Percentiles rank a stretch among this genome's conserved stretches.
These are phyloP conservation scores for Neofusicoccum parvum DNA, from an alignment of 2,329 filamentous ascomycete genomes.

Conservation along the genomic window DNA sequence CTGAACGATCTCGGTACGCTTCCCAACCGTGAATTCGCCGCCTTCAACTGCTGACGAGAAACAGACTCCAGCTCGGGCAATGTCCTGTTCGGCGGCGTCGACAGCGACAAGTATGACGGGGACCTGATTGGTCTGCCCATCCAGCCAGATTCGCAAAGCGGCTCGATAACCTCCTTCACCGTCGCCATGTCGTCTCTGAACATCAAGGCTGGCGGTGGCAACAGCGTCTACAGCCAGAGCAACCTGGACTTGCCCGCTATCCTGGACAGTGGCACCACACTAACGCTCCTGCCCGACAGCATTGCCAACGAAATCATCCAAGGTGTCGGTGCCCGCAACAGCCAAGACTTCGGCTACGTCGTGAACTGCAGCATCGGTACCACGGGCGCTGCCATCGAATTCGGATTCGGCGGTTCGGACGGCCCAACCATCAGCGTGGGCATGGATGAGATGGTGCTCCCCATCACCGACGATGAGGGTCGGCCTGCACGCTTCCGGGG, in stretches of 20 bases:
- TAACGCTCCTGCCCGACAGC: conserved; percentile 66
- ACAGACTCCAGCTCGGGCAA: conserved; percentile 53
- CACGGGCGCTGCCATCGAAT: conserved; percentile 4
- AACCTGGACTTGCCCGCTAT: conserved; percentile 42
- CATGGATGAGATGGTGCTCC: conserved; percentile 17
- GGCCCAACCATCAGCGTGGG: conserved; percentile 10
- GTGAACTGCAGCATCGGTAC: conserved; percentile 11
- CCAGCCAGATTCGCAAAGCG: conserved; percentile 10
- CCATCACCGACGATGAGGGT: background rate
- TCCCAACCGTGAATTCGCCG: conserved; percentile 45
- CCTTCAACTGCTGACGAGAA: background rate
- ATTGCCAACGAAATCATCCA: conserved; percentile 28
- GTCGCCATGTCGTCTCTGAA: conserved; percentile 12
- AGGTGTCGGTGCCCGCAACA: conserved; percentile 5
- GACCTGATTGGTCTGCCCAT: conserved; percentile 68
- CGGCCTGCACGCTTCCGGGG: background rate
- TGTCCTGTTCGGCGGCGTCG: conserved; percentile 75
- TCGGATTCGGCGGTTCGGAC: conserved; percentile 16
- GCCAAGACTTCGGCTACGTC: conserved; percentile 2
- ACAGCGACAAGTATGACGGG: conserved; percentile 66
- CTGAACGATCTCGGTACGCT: conserved; percentile 61
- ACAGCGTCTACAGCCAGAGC: conserved; percentile 8
- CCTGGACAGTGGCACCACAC: conserved; percentile 70
- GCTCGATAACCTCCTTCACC: conserved; percentile 7
- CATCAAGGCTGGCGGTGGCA: conserved; percentile 5